Evolutionary conservation across 2,329 filamentous ascomycete species (phyloP).

Genomic region (Hypoxylon sp.): DNA sequence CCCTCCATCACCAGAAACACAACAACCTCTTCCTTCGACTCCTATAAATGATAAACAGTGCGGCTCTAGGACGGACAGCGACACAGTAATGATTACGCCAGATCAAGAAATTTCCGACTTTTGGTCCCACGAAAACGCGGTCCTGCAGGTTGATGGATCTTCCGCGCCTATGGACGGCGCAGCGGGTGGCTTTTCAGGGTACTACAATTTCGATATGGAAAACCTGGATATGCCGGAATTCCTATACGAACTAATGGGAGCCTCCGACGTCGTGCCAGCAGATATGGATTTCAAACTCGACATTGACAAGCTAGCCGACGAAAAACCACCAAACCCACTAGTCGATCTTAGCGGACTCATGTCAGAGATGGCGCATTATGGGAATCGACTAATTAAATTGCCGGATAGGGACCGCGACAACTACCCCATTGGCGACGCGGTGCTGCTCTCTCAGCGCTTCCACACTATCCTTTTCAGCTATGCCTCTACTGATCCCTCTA

Average conservation of each 20-base stretch:
- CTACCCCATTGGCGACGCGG: conserved; percentile 13
- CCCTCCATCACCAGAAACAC: conserved; percentile 6
- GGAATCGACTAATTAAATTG: conserved; percentile 1
- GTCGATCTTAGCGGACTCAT: conserved; percentile 11
- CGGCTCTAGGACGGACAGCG: background rate
- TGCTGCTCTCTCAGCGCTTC: conserved; percentile 11
- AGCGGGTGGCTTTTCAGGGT: background rate
- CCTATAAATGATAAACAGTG: background rate
- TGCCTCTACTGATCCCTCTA: background rate
- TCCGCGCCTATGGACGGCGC: background rate
- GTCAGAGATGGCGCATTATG: conserved; percentile 10
- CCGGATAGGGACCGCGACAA: conserved; percentile 6
- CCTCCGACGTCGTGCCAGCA: background rate
- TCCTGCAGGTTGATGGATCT: background rate
- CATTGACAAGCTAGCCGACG: conserved; percentile 4
- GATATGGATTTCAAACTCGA: conserved; percentile 10
- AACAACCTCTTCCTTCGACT: conserved; percentile 6
- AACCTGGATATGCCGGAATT: conserved; percentile 9
- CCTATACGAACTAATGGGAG: conserved; percentile 9
- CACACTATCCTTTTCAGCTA: conserved; percentile 8
- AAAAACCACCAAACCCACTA: conserved; percentile 1
- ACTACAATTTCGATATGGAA: conserved; percentile 11
- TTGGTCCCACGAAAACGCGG: background rate
- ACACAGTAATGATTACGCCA: conserved; percentile 10
- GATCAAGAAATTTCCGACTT: conserved; percentile 11